phyloP scores from a whole-genome alignment of 495 filamentous ascomycete genomes.

The Penicillium robsamsonii region DNA sequence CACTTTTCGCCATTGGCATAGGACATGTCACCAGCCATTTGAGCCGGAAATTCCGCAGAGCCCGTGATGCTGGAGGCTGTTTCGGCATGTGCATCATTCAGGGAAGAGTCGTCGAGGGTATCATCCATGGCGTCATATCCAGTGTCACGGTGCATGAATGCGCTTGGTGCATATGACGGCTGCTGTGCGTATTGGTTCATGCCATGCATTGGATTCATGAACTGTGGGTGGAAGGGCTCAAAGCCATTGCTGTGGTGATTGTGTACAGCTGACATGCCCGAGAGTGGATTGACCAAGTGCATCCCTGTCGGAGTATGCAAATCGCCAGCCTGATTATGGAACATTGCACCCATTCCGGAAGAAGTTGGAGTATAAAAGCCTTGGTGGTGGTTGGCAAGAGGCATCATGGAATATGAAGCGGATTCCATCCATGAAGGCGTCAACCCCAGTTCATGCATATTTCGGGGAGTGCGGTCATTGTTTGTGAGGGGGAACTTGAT shows the following conservation, averaged over 20 bases:
- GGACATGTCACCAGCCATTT: constrained; percentile 16
- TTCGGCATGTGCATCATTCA: constrained; percentile 46
- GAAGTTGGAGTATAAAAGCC: constrained; percentile 90
- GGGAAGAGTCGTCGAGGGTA: constrained; percentile 57
- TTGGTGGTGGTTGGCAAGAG: constrained; percentile 73
- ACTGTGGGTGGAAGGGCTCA: constrained; percentile 58
- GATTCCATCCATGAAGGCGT: constrained; percentile 86
- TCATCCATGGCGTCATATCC: constrained; percentile 76
- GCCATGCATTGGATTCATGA: constrained; percentile 68
- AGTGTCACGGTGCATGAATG: constrained; percentile 73
- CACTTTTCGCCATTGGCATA: constrained; percentile 51
- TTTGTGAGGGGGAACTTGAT: constrained; percentile 55
- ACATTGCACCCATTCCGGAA: constrained; percentile 75
- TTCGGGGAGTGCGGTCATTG: constrained; percentile 74
- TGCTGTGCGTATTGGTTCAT: constrained; percentile 70
- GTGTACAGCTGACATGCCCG: constrained; percentile 58
- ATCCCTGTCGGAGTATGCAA: constrained; percentile 80
- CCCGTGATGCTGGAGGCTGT: constrained; percentile 28
- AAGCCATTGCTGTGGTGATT: constrained; percentile 42
- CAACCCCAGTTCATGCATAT: constrained; percentile 77
- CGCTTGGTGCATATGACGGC: constrained; percentile 71
- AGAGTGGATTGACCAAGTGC: constrained; percentile 78
- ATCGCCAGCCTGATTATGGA: constrained; percentile 83
- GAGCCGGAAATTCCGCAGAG: constrained; percentile 27
- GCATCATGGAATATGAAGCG: constrained; percentile 73